phyloP scores from a whole-genome alignment of 371 early-diverging fungal genomes.

The Circinella umbellata region DNA sequence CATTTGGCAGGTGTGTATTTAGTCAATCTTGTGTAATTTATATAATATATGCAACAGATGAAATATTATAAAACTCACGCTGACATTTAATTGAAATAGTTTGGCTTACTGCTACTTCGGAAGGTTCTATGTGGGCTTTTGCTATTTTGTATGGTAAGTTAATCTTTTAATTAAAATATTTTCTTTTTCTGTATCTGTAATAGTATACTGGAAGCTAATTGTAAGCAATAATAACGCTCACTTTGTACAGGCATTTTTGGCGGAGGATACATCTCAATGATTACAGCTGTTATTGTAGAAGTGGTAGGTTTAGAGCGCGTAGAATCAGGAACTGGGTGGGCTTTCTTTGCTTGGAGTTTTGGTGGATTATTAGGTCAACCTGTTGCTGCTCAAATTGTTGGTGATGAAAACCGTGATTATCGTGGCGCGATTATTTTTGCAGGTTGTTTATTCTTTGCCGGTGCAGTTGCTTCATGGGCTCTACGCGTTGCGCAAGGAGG shows the following conservation, averaged over 20 bases:
- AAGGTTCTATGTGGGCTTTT: constrained; percentile 43
- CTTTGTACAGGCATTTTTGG: too few relatives aligned
- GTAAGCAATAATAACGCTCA: too few relatives aligned
- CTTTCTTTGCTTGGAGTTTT: constrained; percentile 50
- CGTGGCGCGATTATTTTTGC: constrained; percentile 26
- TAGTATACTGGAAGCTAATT: too few relatives aligned
- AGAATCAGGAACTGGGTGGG: constrained; percentile 56
- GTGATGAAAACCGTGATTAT: constrained; percentile 22
- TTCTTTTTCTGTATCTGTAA: too few relatives aligned
- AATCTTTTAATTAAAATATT: background rate
- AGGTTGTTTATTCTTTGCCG: constrained; percentile 29
- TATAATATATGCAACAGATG: too few relatives aligned
- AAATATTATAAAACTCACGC: too few relatives aligned
- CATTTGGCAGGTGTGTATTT: constrained; percentile 20
- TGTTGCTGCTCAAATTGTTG: constrained; percentile 48
- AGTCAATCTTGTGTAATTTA: too few relatives aligned
- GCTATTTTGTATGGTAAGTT: constrained; percentile 41
- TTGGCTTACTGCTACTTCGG: constrained; percentile 47
- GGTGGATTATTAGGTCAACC: constrained; percentile 60
- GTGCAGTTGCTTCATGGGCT: constrained; percentile 27
- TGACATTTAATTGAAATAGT: constrained; percentile 7
- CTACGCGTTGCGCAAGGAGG: constrained; percentile 38
- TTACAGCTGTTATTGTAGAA: constrained; percentile 52
- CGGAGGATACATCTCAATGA: constrained; percentile 46
- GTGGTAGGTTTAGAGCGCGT: constrained; percentile 55